phyloP scores from a whole-genome alignment of 768 basidiomycete genomes.

The Tulasnella sp. region DNA sequence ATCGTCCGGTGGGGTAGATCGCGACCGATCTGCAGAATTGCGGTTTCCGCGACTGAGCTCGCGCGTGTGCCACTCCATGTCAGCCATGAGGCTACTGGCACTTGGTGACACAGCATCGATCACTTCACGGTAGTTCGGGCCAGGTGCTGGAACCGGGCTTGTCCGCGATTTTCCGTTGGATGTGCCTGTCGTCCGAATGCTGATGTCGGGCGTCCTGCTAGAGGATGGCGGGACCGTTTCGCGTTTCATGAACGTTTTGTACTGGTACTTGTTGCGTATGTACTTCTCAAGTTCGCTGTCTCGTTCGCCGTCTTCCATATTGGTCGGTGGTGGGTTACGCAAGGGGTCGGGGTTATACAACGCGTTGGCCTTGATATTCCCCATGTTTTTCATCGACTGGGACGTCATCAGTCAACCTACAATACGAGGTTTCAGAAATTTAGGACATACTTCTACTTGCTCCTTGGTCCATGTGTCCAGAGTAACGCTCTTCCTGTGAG shows the following conservation, averaged over 20 bases:
- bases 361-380: slow-evolving; percentile 70
- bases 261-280: slow-evolving; percentile 65
- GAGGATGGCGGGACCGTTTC: neutral
- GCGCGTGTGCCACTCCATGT: slow-evolving; percentile 5
- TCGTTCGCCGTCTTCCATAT: slow-evolving; percentile 61
- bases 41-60: neutral
- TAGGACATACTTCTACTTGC: slow-evolving; percentile 59
- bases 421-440: slow-evolving; percentile 6
- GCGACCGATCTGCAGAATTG: neutral
- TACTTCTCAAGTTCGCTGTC: slow-evolving; percentile 87
- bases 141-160: neutral
- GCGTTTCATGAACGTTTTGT: slow-evolving; percentile 46
- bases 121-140: neutral
- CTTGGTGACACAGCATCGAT: slow-evolving; percentile 6
- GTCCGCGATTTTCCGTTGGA: neutral
- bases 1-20: slow-evolving; percentile 2
- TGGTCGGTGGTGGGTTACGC: slow-evolving; percentile 70
- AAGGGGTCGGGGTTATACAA: slow-evolving; percentile 74
- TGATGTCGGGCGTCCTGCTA: neutral
- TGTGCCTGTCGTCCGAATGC: neutral
- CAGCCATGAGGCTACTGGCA: neutral
- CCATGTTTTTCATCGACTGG: slow-evolving; percentile 66
- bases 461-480: slow-evolving; percentile 82
- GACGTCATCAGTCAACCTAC: slow-evolving; percentile 18
- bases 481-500: slow-evolving; percentile 69